phyloP scores from a whole-genome alignment of 1,139 yeast species.

The Kurtzmaniella quercitrusa region DNA sequence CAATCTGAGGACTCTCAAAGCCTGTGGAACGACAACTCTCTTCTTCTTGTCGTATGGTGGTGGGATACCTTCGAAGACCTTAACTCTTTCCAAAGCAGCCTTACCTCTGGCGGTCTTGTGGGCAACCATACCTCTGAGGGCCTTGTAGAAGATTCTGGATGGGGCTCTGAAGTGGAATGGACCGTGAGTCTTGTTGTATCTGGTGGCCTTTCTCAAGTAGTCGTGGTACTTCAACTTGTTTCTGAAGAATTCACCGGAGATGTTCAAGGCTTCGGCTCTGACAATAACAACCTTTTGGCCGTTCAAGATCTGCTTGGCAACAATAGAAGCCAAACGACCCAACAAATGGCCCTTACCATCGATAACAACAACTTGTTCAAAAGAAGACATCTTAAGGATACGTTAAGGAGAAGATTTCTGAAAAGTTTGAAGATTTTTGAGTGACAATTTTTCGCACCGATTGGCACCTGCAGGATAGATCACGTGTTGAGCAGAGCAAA shows the following conservation, averaged over 20 bases:
- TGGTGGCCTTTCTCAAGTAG: conserved; percentile 98
- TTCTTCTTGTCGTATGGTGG: conserved; percentile 99
- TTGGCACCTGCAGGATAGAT: neutral
- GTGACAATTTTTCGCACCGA: conserved; percentile 3
- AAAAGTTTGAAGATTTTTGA: conserved; percentile 4
- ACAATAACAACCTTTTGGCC: conserved; percentile 98
- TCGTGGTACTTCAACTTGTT: conserved; percentile 99
- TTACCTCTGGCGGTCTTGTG: conserved; percentile 99
- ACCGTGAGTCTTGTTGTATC: conserved; percentile 98
- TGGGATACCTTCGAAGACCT: conserved; percentile 99
- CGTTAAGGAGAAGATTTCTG: conserved; percentile 8
- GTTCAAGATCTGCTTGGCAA: conserved; percentile 96
- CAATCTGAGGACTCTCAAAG: conserved; percentile 98
- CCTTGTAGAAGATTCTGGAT: conserved; percentile 99
- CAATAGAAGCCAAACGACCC: conserved; percentile 99
- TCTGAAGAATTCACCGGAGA: conserved; percentile 99
- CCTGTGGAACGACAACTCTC: conserved; percentile 99
- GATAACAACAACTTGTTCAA: conserved; percentile 95
- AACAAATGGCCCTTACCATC: conserved; percentile 99
- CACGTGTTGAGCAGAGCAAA: neutral
- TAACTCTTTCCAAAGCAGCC: conserved; percentile 98
- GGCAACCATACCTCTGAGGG: conserved; percentile 98
- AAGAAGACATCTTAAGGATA: conserved; percentile 65
- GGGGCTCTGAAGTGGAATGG: conserved; percentile 99
- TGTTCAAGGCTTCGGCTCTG: conserved; percentile 97